These are phyloP conservation scores for Vigna trinervia DNA, from an alignment of 306 rosid genomes.

Conservation along the genomic window DNA sequence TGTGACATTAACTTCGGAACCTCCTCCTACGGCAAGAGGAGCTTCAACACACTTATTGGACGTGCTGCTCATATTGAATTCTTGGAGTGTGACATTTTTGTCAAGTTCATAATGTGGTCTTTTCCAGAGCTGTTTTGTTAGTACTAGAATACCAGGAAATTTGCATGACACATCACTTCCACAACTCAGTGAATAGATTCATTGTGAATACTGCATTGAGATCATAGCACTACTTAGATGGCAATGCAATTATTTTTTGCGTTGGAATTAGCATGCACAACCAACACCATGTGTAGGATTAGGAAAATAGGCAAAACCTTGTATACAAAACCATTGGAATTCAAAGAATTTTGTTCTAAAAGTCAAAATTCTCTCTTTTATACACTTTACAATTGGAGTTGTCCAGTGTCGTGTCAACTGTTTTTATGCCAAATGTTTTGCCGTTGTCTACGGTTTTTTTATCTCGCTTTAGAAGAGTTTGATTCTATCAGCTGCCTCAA, in stretches of 20 bases:
- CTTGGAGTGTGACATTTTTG: conserved; percentile 83
- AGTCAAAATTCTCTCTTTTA: neutral
- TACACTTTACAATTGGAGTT: neutral
- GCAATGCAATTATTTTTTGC: conserved; percentile 30
- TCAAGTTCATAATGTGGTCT: conserved; percentile 89
- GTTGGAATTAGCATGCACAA: conserved; percentile 38
- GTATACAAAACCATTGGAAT: conserved; percentile 39
- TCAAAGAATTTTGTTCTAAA: conserved; percentile 5
- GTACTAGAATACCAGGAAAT: conserved; percentile 43
- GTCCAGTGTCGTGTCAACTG: neutral
- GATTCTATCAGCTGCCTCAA: neutral
- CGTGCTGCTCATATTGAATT: conserved; percentile 95
- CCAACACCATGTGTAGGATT: conserved; percentile 37
- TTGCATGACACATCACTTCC: neutral
- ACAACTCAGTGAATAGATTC: neutral
- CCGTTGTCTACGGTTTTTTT: conserved; percentile 29
- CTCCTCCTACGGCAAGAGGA: conserved; percentile 77
- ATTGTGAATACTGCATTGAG: neutral
- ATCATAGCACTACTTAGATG: conserved; percentile 27
- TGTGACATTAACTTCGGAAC: conserved; percentile 87
- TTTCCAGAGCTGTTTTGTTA: conserved; percentile 80
- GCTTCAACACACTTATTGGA: conserved; percentile 75
- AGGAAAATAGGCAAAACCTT: conserved; percentile 30
- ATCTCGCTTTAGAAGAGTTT: neutral
- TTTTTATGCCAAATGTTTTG: conserved; percentile 25